Conservation (phyloP, 768 basidiomycete genomes). For the Mrakia blollopis region DNA sequence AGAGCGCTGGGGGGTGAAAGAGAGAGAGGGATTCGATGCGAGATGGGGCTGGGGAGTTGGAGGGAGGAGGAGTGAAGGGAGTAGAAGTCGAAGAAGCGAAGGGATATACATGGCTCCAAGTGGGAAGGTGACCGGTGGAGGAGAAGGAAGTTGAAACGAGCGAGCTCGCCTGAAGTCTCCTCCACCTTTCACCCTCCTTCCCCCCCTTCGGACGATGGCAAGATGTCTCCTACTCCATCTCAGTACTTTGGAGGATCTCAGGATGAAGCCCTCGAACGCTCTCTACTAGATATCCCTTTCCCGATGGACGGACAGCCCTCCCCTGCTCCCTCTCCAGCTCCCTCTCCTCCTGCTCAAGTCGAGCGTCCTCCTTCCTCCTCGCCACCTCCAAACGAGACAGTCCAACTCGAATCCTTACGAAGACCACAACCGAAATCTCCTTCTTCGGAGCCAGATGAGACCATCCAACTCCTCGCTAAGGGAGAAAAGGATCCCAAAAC, state of each 20-base stretch:
- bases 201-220: background rate
- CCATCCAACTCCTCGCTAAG: background rate
- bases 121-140: background rate
- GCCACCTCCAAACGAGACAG: background rate
- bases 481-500: background rate
- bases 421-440: background rate
- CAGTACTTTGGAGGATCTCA: constrained; percentile 8
- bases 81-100: background rate
- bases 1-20: background rate
- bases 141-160: background rate
- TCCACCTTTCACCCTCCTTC: background rate
- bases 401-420: background rate
- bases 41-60: background rate
- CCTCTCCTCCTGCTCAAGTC: background rate
- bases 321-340: background rate
- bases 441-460: background rate
- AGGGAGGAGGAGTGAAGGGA: background rate
- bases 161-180: background rate
- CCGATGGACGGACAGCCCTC: constrained; percentile 6
- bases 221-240: background rate
- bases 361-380: background rate
- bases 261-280: background rate
- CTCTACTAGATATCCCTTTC: background rate
- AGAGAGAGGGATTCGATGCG: background rate
- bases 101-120: background rate